Conservation (phyloP, 768 basidiomycete genomes). For the Cantharellus cinnabarinus region DNA sequence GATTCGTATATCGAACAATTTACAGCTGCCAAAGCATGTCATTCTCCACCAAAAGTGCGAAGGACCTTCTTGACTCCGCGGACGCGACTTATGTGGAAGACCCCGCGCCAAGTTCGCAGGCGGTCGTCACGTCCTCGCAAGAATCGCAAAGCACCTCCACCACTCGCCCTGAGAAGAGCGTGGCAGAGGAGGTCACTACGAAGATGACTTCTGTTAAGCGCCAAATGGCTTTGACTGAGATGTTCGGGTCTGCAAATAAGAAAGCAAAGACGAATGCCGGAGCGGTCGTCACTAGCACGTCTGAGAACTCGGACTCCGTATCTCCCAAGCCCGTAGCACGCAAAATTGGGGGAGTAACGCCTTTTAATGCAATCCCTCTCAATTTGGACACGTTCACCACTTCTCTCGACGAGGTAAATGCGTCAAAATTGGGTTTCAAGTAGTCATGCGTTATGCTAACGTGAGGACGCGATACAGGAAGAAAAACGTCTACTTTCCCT, state of each 20-base stretch:
- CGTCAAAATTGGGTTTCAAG: no score
- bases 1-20: background rate
- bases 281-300: background rate
- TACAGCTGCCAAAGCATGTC: no score
- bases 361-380: background rate
- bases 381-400: conserved; percentile 1
- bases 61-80: background rate
- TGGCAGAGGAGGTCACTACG: background rate
- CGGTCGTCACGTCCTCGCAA: background rate
- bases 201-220: background rate
- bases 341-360: background rate
- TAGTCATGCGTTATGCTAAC: no score
- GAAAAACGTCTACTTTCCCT: conserved; percentile 11
- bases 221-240: background rate
- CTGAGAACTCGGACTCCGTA: background rate
- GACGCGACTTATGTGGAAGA: background rate
- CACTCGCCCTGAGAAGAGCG: background rate
- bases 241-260: background rate
- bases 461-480: background rate
- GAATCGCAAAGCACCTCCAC: background rate
- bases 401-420: background rate
- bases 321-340: background rate
- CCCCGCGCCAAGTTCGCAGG: background rate
- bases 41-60: no score
- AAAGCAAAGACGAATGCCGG: background rate